phyloP scores from a whole-genome alignment of 1,284 basidiomycete species.

The Boletellus sp. region DNA sequence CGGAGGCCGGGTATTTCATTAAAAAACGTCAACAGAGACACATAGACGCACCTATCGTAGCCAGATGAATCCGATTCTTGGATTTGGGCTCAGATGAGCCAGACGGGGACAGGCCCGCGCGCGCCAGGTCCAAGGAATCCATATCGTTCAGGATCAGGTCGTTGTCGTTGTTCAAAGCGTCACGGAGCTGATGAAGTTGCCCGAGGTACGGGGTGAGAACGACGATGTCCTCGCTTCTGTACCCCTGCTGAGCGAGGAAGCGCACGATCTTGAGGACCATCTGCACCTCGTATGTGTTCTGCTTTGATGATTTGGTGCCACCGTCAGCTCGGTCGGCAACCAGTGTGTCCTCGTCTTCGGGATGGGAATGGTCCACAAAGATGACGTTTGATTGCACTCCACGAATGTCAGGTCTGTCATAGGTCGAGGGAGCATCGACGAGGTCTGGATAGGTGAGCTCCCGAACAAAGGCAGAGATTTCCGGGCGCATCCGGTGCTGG shows the following conservation, averaged over 20 bases:
- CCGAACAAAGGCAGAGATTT: slow-evolving; percentile 59
- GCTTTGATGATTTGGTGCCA: slow-evolving; percentile 50
- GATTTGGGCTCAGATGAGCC: background rate
- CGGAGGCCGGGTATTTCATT: too few species aligned
- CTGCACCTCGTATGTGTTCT: slow-evolving; percentile 50
- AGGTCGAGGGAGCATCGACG: slow-evolving; percentile 46
- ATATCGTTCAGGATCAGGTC: slow-evolving; percentile 62
- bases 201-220: slow-evolving; percentile 66
- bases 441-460: slow-evolving; percentile 62
- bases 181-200: slow-evolving; percentile 49
- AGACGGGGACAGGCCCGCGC: background rate
- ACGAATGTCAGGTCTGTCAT: slow-evolving; percentile 42
- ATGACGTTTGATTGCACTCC: slow-evolving; percentile 32
- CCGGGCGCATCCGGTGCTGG: slow-evolving; percentile 68
- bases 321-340: slow-evolving; percentile 43
- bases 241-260: slow-evolving; percentile 66
- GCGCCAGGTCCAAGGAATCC: slow-evolving; percentile 39
- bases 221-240: slow-evolving; percentile 55
- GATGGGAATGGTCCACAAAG: slow-evolving; percentile 53
- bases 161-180: slow-evolving; percentile 42
- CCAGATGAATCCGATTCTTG: slow-evolving; percentile 41
- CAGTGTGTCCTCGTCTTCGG: slow-evolving; percentile 44
- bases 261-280: slow-evolving; percentile 65
- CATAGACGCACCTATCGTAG: slow-evolving; percentile 51
- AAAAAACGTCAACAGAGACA: too few species aligned